Conservation (phyloP, 495 filamentous ascomycete species). For the Neurospora tetraspora region DNA sequence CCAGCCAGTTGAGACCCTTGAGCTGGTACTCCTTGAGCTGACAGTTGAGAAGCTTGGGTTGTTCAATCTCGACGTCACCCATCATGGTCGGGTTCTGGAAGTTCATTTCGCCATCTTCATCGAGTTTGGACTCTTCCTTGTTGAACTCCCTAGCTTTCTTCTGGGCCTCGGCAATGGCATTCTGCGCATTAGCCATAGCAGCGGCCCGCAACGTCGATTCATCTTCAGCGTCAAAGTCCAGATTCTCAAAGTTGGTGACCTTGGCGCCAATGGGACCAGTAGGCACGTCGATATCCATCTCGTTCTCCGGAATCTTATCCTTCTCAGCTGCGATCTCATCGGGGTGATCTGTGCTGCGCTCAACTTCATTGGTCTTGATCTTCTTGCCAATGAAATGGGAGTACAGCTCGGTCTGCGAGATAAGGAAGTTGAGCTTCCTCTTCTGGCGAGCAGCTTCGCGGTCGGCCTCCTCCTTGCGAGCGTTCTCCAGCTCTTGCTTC, state of each 20-base stretch:
- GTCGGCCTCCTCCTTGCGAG: constrained; percentile 91
- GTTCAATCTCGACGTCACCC: constrained; percentile 84
- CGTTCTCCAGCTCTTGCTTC: constrained; percentile 91
- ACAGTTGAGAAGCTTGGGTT: constrained; percentile 87
- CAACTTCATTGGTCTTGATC: constrained; percentile 90
- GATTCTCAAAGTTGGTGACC: constrained; percentile 84
- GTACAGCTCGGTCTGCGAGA: constrained; percentile 97
- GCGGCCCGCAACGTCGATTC: constrained; percentile 71
- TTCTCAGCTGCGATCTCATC: constrained; percentile 44
- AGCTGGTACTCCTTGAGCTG: constrained; percentile 97
- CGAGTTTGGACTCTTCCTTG: constrained; percentile 49
- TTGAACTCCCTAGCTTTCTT: constrained; percentile 91
- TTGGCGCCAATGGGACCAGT: constrained; percentile 50
- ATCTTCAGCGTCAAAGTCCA: constrained; percentile 94
- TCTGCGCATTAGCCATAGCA: constrained; percentile 91
- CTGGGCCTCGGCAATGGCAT: constrained; percentile 90
- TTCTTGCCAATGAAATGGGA: constrained; percentile 99
- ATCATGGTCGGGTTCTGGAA: constrained; percentile 97
- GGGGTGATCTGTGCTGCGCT: constrained; percentile 72
- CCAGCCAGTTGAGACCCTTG: constrained; percentile 97
- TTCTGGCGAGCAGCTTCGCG: constrained; percentile 95
- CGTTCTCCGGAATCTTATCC: constrained; percentile 33
- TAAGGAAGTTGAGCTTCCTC: constrained; percentile 98
- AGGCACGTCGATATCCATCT: constrained; percentile 48
- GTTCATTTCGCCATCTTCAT: constrained; percentile 92